Evolutionary conservation across 2,329 filamentous ascomycete genomes (phyloP), one percentile per base, ranked within the genome.

Genomic region (Chalaropsis thielavioides): DNA sequence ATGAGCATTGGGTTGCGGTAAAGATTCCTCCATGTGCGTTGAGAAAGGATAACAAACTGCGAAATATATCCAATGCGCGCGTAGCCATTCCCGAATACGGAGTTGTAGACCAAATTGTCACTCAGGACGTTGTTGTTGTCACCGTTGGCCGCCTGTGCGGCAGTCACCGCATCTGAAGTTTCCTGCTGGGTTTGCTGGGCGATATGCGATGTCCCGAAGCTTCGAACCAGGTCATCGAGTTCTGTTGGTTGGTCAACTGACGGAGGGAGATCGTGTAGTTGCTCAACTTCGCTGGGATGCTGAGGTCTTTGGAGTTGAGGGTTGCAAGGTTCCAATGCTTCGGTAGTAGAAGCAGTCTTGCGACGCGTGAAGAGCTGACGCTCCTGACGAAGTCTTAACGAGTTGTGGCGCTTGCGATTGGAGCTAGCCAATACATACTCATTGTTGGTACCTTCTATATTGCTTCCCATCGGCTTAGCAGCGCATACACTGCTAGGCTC

Each of bases 1-100:
- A 99, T 99, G 67, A 99, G 79, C 83, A 97, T 92, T 1, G 94
- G 94, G 74, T 99, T 96, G 66, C 94, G 86, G 78, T 99, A 97
- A 6, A 99, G 81, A 72, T 99, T 99, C 72, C 89, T 91, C 92
- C 92, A 99, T 0, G 94, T 99, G 58, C 94, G 85, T 71, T 86
- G 82, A 0, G 92, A 95, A 13, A 99, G 79, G 70, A 99, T 96
- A 64, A 86, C 72, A 75, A 99, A 97, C 74, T 99, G 94, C 54
- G 87, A 81, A 8, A 82, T 71, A 69, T 92, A 86, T 59, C 92
- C 86, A 66, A 96, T 81, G 67, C 94, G 89, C 66, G 85, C 83
- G 74, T 95, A 96, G 19, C 90, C 88, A 72, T 85, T 88, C 68
- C 92, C 84, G 69, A 90, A 83, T 8, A 81, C 82, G 62, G 81